Base-by-base conservation (phyloP, 139 green algal species). In the Dunaliella primolecta region DNA sequence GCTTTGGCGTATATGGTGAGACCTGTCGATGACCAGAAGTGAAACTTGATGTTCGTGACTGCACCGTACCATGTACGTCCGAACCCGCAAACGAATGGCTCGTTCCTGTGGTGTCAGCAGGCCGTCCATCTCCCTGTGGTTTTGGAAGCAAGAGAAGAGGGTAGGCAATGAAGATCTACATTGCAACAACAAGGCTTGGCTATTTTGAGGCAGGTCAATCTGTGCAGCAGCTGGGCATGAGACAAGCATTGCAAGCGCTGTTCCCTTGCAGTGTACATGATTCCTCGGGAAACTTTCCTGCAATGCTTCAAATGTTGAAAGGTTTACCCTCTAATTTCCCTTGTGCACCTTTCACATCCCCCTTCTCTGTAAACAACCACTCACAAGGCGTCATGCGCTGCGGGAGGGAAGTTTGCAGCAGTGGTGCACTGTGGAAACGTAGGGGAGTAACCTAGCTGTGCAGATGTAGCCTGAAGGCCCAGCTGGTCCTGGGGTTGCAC, bases 11-110 rank as follows among this genome's bases (percentile, higher is more conserved):
- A 15, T 15, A 27, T n/a, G 21, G 25, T 78, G 72, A 31, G 21
- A 15, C 24, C 15, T 3, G 20, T n/a, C 32, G 3, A n/a, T 31
- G 25, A 78, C 30, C 21, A 31, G 21, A 15, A 27, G 30, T 27
- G 3, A n/a, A 78, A 34, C 24, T 3, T 31, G 23, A 34, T 15
- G n/a, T n/a, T n/a, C n/a, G n/a, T n/a, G n/a, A n/a, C n/a, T n/a
- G n/a, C n/a, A n/a, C n/a, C 89, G 83, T 84, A 96, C 94, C 94
- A 94, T 93, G 80, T 96, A 98, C 0, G 76, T 70, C 0, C 96
- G 86, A 36, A 95, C 93, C 3, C 86, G 81, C 77, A 93, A 83
- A 20, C 90, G 86, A 1, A 96, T 85, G 0, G 88, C 89, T 0
- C 82, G 86, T 87, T 98, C 94, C 37, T 95, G 91, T 1, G 89